A percentile compares a stretch with the other conserved stretches of the same genome.
These are phyloP conservation scores for Margaritispora aquatica DNA, from an alignment of 495 filamentous ascomycete genomes.

Conservation along the genomic window DNA sequence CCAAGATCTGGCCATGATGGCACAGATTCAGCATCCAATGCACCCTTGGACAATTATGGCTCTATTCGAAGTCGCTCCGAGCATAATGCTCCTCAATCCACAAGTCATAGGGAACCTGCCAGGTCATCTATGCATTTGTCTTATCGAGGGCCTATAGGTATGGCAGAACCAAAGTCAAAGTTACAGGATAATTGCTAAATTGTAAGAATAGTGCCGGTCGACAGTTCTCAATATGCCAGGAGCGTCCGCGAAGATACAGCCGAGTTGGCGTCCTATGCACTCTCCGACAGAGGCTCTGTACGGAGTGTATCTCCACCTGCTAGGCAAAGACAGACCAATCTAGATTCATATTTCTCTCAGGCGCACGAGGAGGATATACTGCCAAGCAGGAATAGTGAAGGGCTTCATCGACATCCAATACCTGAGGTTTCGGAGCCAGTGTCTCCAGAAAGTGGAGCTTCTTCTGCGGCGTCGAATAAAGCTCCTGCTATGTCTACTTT, in stretches of 20 bases:
- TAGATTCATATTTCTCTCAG: slow-evolving; percentile 19
- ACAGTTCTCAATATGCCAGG: slow-evolving; percentile 65
- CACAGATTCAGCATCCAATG: slow-evolving; percentile 9
- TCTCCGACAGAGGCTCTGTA: slow-evolving; percentile 48
- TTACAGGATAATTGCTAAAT: slow-evolving; percentile 16
- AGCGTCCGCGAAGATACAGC: slow-evolving; percentile 87
- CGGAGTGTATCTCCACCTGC: slow-evolving; percentile 13
- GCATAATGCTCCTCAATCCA: neutral
- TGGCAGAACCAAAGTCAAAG: slow-evolving; percentile 13
- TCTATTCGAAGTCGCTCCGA: slow-evolving; percentile 13
- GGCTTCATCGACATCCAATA: slow-evolving; percentile 18
- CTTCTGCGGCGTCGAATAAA: slow-evolving; percentile 14
- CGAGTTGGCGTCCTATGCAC: slow-evolving; percentile 79
- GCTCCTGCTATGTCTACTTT: slow-evolving; percentile 49
- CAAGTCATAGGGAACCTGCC: slow-evolving; percentile 57
- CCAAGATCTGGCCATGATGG: slow-evolving; percentile 12
- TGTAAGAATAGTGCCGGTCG: slow-evolving; percentile 36
- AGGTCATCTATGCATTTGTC: slow-evolving; percentile 77
- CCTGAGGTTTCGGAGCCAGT: slow-evolving; percentile 56
- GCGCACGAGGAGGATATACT: slow-evolving; percentile 8
- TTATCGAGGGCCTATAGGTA: slow-evolving; percentile 58
- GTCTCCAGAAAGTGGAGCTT: slow-evolving; percentile 35
- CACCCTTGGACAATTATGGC: slow-evolving; percentile 13
- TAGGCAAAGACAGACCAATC: slow-evolving; percentile 11
- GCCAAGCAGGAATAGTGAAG: slow-evolving; percentile 16